Percentiles rank a stretch among this genome's conserved stretches.
Evolutionary conservation across 2,329 filamentous ascomycete species (phyloP).

Genomic region (Botrytis porri): DNA sequence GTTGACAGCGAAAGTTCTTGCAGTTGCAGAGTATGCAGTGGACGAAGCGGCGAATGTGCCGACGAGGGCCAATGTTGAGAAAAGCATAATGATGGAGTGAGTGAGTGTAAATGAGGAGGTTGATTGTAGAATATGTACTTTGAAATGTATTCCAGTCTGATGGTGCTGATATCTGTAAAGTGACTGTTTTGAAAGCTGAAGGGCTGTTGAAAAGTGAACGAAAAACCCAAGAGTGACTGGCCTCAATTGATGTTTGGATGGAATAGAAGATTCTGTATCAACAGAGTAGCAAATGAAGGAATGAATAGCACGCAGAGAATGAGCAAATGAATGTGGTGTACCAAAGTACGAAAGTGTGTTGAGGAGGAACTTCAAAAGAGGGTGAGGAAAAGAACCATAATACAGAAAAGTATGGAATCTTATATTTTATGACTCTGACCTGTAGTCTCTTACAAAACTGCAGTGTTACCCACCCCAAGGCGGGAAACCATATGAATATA

Average conservation of each 20-base stretch:
- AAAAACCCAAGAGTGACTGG: conserved; percentile 33
- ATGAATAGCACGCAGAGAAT: conserved; percentile 22
- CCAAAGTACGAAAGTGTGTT: not conserved
- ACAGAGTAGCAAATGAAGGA: conserved; percentile 26
- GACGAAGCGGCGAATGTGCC: conserved; percentile 28
- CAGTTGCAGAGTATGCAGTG: conserved; percentile 28
- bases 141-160: conserved; percentile 3
- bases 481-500: not conserved
- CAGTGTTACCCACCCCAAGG: not conserved
- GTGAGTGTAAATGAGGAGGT: not conserved
- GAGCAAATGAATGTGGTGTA: conserved; percentile 17
- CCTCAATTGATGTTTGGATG: conserved; percentile 28
- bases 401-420: not conserved
- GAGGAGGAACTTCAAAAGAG: not conserved
- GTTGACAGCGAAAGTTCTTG: conserved; percentile 63
- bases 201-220: conserved; percentile 18
- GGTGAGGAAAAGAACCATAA: not conserved
- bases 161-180: not conserved
- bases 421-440: conserved; percentile 7
- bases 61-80: conserved; percentile 27
- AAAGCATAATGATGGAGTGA: conserved; percentile 29
- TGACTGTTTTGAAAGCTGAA: conserved; percentile 31
- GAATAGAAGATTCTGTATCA: conserved; percentile 18
- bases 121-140: conserved; percentile 1
- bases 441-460: not conserved